Evolutionary conservation across 805 yeast genomes (phyloP), one percentile per base, ranked within the genome.

Genomic region (Monosporozyma unispora): DNA sequence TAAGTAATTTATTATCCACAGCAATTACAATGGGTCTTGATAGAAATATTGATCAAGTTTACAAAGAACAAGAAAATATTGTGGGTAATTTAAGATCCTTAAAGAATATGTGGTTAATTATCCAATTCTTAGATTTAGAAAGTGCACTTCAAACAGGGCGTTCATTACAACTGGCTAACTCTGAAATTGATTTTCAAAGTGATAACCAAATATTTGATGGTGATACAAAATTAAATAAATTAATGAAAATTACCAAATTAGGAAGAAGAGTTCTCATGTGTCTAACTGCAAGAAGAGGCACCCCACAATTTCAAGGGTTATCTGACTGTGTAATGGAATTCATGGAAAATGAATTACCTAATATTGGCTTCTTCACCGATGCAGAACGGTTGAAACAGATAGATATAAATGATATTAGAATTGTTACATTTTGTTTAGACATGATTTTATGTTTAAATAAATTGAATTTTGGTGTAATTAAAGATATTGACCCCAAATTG

Each of bases 21-120:
- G 54, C 63, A 1, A 19, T 56, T 10, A 48, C 52, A 2, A 21
- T 64, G 19, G 68, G 68, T 2, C 50, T 67, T 25, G 53, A 62
- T 45, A 49, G 52, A 8, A 50, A 60, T 48, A 58, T 61, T 18
- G 47, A 48, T 4, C 25, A 44, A 10, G 18, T 57, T 2, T 60
- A 55, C 42, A 35, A 49, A 11, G 51, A 45, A 9, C 53, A 56
- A 22, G 59, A 56, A 25, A 22, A 46, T 8, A 21, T 49, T 3
- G 52, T 59, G 2, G 68, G 68, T 8, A 52, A 51, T 31, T 11
- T 57, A 18, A 48, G 50, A 14, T 42, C 58, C 2, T 21, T 67
- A 14, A 55, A 59, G 42, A 57, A 56, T 18, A 22, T 63, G n/a
- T 66, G 67, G 63, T 50, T 55, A 14, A 56, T 61, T 58, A 52